Base-by-base conservation (phyloP, 148 eudicot genomes). In the Vaccinium corymbosum region DNA sequence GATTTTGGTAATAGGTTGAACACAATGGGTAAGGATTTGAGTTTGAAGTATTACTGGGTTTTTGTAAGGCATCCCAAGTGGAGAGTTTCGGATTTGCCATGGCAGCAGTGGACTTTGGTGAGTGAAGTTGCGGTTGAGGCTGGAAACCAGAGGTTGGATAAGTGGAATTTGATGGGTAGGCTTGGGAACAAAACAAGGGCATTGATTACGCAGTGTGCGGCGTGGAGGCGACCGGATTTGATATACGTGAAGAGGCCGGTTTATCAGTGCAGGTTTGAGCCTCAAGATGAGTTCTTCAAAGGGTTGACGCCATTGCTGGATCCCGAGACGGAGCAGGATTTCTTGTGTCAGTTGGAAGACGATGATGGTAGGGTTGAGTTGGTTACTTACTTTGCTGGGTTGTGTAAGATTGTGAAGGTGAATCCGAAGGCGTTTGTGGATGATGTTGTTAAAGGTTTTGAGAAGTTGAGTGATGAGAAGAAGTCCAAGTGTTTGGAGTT, bases 131-230 rank as follows among this genome's bases (percentile, higher is more conserved):
- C 87, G 83, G 64, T 94, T 29, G 98, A 96, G 83, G 91, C 94
- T 2, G 94, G 94, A 4, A 85, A 91, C 46, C 91, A 96, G 84
- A 89, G 98, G 89, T 89, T 96, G 84, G 98, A 96, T 86, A 94
- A 96, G 89, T 96, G 98, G 98, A 94, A 83, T 86, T 89, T 96
- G 90, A 96, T 96, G 98, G 98, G 93, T 79, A 92, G 98, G 89
- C 90, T 96, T 46, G 98, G 98, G 85, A 93, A 93, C 76, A 87
- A 84, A 48, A 84, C 98, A 0, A 87, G 98, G 89, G 81, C 88
- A 7, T 51, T 90, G 92, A 92, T 96, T 29, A 94, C 98, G 1
- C 86, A 92, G 55, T 96, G 98, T 80, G 98, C 98, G 25, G 98
- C 98, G 22, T 96, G 98, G 98, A 90, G 93, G 95, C 92, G 98